Evolutionary conservation across 345 rosid genomes (phyloP).

Genomic region (Camelina neglecta): DNA sequence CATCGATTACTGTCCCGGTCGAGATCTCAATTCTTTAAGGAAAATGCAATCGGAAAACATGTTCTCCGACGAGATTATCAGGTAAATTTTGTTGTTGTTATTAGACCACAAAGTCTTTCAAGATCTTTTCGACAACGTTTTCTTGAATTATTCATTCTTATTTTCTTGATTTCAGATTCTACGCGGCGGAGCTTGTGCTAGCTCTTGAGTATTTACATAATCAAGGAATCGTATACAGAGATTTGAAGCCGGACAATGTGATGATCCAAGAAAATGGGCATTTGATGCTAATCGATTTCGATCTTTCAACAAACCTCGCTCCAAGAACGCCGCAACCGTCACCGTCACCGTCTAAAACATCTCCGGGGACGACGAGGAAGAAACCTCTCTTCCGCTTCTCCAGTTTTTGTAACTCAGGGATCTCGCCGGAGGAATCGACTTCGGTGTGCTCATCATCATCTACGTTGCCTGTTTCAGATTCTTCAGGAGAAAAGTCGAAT

Average conservation of each 20-base stretch:
- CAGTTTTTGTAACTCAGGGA: conserved; percentile 48
- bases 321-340: conserved; percentile 47
- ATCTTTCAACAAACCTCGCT: conserved; percentile 76
- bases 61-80: conserved; percentile 74
- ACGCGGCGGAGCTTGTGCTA: conserved; percentile 86
- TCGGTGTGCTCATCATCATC: conserved; percentile 40
- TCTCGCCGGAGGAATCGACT: conserved; percentile 45
- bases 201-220: conserved; percentile 79
- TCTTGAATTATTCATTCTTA: neutral
- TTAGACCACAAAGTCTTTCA: no score
- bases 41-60: conserved; percentile 72
- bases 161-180: conserved; percentile 56
- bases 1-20: conserved; percentile 90
- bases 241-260: conserved; percentile 87
- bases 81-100: conserved; percentile 43
- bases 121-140: neutral
- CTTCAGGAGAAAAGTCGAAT: conserved; percentile 56
- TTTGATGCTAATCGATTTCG: conserved; percentile 93
- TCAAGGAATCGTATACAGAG: conserved; percentile 76
- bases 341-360: conserved; percentile 21
- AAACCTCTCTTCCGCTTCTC: conserved; percentile 42
- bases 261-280: conserved; percentile 88
- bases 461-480: conserved; percentile 11
- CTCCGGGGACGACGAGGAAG: neutral
- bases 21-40: conserved; percentile 60